A percentile compares a stretch with the other conserved stretches of the same genome.
phyloP scores from a whole-genome alignment of 768 basidiomycete genomes.

The Tulasnella sp. region DNA sequence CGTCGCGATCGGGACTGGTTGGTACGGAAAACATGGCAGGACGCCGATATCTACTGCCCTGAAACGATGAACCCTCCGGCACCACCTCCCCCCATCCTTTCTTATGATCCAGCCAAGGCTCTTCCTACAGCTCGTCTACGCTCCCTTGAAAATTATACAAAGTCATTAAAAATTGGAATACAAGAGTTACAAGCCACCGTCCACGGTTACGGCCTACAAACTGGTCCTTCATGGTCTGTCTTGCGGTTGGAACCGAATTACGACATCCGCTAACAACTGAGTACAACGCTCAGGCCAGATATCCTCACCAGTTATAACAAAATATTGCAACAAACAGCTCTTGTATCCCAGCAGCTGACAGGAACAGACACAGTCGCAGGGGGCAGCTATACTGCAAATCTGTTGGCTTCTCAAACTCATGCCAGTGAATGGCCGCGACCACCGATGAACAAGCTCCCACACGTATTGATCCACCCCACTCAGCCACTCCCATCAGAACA shows the following conservation, averaged over 20 bases:
- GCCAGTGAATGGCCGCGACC: slow-evolving; percentile 10
- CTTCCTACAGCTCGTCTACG: slow-evolving; percentile 6
- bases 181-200: slow-evolving; percentile 6
- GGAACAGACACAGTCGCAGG: slow-evolving; percentile 25
- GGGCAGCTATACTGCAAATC: slow-evolving; percentile 13
- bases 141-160: slow-evolving; percentile 5
- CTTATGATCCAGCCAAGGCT: slow-evolving; percentile 3
- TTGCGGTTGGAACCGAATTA: too few species aligned
- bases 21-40: neutral
- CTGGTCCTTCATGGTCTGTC: slow-evolving; percentile 3
- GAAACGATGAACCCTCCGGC: neutral
- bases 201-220: slow-evolving; percentile 1
- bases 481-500: slow-evolving; percentile 45
- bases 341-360: slow-evolving; percentile 53
- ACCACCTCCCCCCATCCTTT: neutral
- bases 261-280: neutral
- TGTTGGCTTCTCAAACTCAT: slow-evolving; percentile 20
- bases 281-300: slow-evolving; percentile 62
- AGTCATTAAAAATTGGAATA: neutral
- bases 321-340: slow-evolving; percentile 71
- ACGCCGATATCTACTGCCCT: neutral
- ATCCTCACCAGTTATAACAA: slow-evolving; percentile 78
- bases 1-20: neutral
- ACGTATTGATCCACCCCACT: slow-evolving; percentile 57
- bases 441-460: slow-evolving; percentile 41